These are phyloP conservation scores for Coemansia nantahalensis DNA, from an alignment of 192 early-diverging fungal species.

Conservation along the genomic window DNA sequence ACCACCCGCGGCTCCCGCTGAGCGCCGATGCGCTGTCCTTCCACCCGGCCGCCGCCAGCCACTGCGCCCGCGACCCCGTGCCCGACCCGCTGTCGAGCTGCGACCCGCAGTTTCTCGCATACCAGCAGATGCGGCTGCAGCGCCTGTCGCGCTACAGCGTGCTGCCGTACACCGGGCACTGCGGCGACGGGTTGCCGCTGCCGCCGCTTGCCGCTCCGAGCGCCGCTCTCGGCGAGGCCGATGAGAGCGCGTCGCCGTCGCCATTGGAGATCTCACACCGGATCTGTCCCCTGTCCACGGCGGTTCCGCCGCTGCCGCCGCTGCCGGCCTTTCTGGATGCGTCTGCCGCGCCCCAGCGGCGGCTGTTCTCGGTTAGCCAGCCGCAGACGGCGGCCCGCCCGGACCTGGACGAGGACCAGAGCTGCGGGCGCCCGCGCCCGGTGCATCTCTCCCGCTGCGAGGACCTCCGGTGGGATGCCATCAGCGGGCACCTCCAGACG, in stretches of 20 bases:
- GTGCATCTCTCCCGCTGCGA: constrained; percentile 39
- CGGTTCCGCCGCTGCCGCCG: background rate
- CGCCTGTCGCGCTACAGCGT: constrained; percentile 30
- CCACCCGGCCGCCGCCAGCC: constrained; percentile 7
- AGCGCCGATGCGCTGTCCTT: constrained; percentile 1
- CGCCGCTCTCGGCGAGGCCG: background rate
- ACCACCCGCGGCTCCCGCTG: constrained; percentile 6
- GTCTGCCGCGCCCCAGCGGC: too few relatives aligned
- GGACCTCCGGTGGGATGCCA: constrained; percentile 41
- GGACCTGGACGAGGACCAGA: background rate
- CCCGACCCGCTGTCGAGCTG: constrained; percentile 24
- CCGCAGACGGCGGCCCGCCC: constrained; percentile 1
- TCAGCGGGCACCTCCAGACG: constrained; percentile 39
- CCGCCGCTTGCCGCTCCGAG: too few relatives aligned
- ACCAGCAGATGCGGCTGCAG: constrained; percentile 27
- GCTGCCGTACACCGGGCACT: too few relatives aligned
- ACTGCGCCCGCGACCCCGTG: constrained; percentile 5
- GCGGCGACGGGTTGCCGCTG: too few relatives aligned
- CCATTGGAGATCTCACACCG: constrained; percentile 15
- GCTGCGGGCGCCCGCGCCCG: background rate
- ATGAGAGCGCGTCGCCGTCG: constrained; percentile 2
- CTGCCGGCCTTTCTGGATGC: too few relatives aligned
- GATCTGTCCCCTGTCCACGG: background rate
- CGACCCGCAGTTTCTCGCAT: constrained; percentile 39
- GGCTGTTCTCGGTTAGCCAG: constrained; percentile 6